Base-by-base conservation (phyloP, 768 basidiomycete species). In the Termitomyces sp. region DNA sequence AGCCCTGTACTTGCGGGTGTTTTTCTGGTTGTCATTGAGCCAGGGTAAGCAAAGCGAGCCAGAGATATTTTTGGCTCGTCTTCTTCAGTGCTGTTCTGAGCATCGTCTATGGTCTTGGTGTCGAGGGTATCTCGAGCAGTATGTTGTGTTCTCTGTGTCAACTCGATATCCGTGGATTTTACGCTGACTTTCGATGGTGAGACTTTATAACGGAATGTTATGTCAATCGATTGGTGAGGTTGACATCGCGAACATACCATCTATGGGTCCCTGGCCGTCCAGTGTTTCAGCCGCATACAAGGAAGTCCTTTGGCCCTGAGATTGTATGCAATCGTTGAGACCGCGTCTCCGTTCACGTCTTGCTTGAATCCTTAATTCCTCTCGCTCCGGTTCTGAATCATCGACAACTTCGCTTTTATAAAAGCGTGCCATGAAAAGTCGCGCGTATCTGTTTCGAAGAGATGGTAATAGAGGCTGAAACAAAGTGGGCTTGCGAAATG, bases 301-400 rank as follows among this genome's bases (percentile, higher is more conserved):
- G 10, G 53, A 11, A 17, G 23, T 32, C 34, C 40, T 45, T 3
- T 37, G 5, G 8, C 17, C 45, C 29, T 32, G 47, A 25, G 27
- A 23, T 4, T 25, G n/a, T 31, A 19, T 37, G 16, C 12, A 4
- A 19, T 53, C 47, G 23, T 37, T 44, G 32, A 40, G 25, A 46
- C 38, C 43, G 48, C 44, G 42, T 56, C 54, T 47, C 10, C 46
- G 54, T 59, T 58, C 48, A 17, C 38, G 40, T 41, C 42, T 58
- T 52, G 68, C 67, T 49, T 64, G 58, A 34, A 55, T 59, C 53
- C 67, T 73, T 38, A 63, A 47, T 60, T 70, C 72, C 62, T 82
- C 79, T 56, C 86, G 75, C 66, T 90, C 88, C 19, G 86, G 87
- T 67, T 89, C 89, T 0, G 87, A 89, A 69, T 90, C 88, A 29